These are phyloP conservation scores for Aaosphaeria pasadenensis DNA, from an alignment of 2,329 filamentous ascomycete species.

Conservation along the genomic window DNA sequence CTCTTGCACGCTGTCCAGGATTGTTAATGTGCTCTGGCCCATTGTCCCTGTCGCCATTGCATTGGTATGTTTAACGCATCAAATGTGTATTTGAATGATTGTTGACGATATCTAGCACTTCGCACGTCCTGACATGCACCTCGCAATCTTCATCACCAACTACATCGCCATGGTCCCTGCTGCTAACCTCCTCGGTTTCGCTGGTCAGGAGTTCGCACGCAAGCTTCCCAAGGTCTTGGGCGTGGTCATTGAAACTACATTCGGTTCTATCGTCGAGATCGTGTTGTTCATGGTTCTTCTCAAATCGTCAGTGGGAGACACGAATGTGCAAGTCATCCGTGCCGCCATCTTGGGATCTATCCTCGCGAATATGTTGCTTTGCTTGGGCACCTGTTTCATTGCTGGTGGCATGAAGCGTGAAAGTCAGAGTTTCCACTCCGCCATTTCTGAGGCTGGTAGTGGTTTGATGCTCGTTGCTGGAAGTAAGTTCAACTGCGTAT, in stretches of 20 bases:
- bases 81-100: neutral
- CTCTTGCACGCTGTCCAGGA: conserved; percentile 60
- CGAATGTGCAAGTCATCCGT: conserved; percentile 67
- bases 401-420: conserved; percentile 67
- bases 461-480: conserved; percentile 75
- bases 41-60: conserved; percentile 69
- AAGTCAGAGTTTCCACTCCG: conserved; percentile 69
- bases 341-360: conserved; percentile 83
- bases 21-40: conserved; percentile 72
- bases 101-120: conserved; percentile 42
- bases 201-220: conserved; percentile 67
- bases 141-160: conserved; percentile 66
- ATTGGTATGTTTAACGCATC: conserved; percentile 43
- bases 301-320: conserved; percentile 41
- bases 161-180: conserved; percentile 77
- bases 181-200: conserved; percentile 73
- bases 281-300: conserved; percentile 79
- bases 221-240: conserved; percentile 74
- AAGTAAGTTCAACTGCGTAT: conserved; percentile 38
- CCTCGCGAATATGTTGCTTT: conserved; percentile 76
- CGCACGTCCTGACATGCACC: conserved; percentile 53
- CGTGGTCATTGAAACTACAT: conserved; percentile 56
- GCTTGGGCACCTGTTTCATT: conserved; percentile 77
- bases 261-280: conserved; percentile 77
- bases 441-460: conserved; percentile 75